Percentiles rank a stretch among this genome's conserved stretches.
Evolutionary conservation across 371 early-diverging fungal genomes (phyloP).

Genomic region (Lichtheimia hyalospora): DNA sequence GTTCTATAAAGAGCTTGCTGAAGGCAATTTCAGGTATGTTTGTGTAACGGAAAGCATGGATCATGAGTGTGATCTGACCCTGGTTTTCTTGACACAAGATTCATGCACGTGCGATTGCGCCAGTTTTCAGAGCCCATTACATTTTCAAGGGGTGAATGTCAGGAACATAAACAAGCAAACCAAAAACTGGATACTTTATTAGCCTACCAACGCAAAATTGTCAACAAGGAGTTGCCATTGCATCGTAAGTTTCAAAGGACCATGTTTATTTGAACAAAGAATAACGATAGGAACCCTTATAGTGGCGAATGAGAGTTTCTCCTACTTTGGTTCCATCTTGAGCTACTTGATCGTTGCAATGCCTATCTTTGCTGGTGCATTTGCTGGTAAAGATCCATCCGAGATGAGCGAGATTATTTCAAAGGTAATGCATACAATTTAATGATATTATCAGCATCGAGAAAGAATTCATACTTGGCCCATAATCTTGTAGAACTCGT

Average conservation of each 20-base stretch:
- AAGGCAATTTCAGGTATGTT: constrained; percentile 73
- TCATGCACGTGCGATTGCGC: constrained; percentile 72
- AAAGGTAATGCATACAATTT: constrained; percentile 32
- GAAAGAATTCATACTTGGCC: neutral
- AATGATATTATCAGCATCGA: neutral
- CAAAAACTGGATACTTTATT: constrained; percentile 54
- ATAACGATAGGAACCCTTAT: neutral
- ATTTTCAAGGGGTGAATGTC: constrained; percentile 71
- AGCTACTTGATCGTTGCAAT: constrained; percentile 83
- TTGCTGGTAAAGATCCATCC: constrained; percentile 62
- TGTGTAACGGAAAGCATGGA: too few species aligned
- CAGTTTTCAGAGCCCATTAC: constrained; percentile 81
- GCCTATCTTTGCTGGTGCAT: constrained; percentile 78
- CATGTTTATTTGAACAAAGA: neutral
- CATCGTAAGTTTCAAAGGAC: constrained; percentile 39
- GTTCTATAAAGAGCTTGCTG: constrained; percentile 72
- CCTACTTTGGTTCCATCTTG: constrained; percentile 83
- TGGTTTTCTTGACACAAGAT: constrained; percentile 27
- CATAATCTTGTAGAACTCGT: constrained; percentile 50
- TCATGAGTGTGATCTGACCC: neutral
- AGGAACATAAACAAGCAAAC: constrained; percentile 59
- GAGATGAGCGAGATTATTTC: constrained; percentile 79
- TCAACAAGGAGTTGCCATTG: constrained; percentile 65
- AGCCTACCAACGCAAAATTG: constrained; percentile 55
- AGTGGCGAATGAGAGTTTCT: constrained; percentile 66